Percentiles rank a stretch among this genome's conserved stretches.
Conservation (phyloP, 2,329 filamentous ascomycete species). For the Cladosporium halotolerans region DNA sequence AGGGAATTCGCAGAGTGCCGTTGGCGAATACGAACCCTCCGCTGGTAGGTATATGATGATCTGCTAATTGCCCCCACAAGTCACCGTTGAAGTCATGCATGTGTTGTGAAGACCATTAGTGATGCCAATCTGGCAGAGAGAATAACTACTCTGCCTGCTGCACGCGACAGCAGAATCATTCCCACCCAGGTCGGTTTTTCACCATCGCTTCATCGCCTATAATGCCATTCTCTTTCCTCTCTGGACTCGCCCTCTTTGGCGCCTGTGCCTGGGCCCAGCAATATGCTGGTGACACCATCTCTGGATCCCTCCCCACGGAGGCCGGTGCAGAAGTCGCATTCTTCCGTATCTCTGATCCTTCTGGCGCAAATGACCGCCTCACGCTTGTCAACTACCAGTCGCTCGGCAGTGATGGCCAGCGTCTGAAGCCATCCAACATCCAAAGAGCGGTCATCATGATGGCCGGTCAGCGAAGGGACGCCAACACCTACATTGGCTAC, state of each 20-base stretch:
- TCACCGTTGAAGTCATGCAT: too few species aligned
- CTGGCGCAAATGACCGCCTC: slow-evolving; percentile 22
- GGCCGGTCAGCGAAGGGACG: slow-evolving; percentile 24
- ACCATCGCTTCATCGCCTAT: background rate
- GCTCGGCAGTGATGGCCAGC: slow-evolving; percentile 16
- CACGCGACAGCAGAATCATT: background rate
- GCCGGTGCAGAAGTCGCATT: slow-evolving; percentile 22
- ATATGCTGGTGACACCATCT: slow-evolving; percentile 20
- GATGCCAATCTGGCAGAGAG: too few species aligned
- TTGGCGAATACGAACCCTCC: too few species aligned
- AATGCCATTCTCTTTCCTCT: background rate
- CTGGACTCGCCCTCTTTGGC: background rate
- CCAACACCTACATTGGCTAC: slow-evolving; percentile 20
- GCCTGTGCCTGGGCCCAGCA: slow-evolving; percentile 18
- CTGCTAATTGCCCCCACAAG: too few species aligned
- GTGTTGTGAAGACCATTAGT: too few species aligned
- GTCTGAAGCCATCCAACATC: slow-evolving; percentile 19
- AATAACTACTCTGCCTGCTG: background rate
- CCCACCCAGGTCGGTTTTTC: background rate
- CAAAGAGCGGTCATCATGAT: slow-evolving; percentile 28
- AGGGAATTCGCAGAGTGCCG: too few species aligned
- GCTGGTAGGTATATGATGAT: too few species aligned
- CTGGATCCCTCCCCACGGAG: slow-evolving; percentile 16
- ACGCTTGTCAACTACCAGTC: slow-evolving; percentile 30
- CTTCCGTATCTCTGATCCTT: slow-evolving; percentile 27